Percentiles rank a stretch among this genome's conserved stretches.
phyloP scores from a whole-genome alignment of 1,284 basidiomycete species.

The Ustilago nuda region DNA sequence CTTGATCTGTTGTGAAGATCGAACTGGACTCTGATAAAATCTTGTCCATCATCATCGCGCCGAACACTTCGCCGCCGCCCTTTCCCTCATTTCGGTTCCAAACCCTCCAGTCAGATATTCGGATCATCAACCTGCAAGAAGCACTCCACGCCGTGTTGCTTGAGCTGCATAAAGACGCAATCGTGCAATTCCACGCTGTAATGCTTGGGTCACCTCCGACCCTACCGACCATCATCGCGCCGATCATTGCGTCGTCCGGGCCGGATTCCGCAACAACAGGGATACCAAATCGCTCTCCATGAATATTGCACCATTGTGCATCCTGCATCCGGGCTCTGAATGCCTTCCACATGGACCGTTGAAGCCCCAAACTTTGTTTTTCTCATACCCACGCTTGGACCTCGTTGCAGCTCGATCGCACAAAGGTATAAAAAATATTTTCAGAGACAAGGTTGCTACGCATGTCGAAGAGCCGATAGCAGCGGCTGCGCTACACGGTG shows the following conservation, averaged over 20 bases:
- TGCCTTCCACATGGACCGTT: not conserved
- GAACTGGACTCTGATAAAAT: not conserved
- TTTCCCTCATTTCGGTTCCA: not conserved
- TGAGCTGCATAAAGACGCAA: not conserved
- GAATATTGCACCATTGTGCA: not conserved
- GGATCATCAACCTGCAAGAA: not conserved
- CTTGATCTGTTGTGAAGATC: constrained; percentile 11
- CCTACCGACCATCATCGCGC: not conserved
- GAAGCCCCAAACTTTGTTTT: not conserved
- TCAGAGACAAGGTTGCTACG: not conserved
- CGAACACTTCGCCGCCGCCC: not conserved
- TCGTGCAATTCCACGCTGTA: not conserved
- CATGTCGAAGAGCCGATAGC: not conserved
- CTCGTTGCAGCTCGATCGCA: not conserved
- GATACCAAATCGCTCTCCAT: not conserved
- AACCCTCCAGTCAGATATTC: not conserved
- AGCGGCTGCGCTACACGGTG: not conserved
- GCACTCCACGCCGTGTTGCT: not conserved
- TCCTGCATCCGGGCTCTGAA: not conserved
- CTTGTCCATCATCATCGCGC: not conserved
- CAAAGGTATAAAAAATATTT: not conserved
- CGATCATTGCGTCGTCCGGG: constrained; percentile 1
- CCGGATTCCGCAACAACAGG: not conserved
- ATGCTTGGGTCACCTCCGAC: not conserved
- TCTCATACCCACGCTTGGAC: constrained; percentile 3